These are phyloP conservation scores for Lactifluus echinatus DNA, from an alignment of 768 basidiomycete genomes.

Conservation along the genomic window DNA sequence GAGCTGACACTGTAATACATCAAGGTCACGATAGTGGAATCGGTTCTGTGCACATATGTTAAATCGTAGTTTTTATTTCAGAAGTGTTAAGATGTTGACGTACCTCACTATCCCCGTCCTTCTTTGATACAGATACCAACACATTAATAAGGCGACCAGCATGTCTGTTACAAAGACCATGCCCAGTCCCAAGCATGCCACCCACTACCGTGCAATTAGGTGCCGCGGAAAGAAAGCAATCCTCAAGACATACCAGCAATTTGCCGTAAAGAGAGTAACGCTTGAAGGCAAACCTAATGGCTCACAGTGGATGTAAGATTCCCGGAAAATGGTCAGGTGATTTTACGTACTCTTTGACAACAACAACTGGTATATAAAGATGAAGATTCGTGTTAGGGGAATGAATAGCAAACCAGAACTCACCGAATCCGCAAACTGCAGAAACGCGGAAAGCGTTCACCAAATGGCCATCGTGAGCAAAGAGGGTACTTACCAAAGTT, in stretches of 20 bases:
- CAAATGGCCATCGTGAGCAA: neutral
- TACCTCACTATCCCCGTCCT: constrained; percentile 40
- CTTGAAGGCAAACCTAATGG: constrained; percentile 26
- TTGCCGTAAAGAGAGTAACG: constrained; percentile 26
- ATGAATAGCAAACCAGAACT: constrained; percentile 1
- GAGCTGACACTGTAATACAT: constrained; percentile 26
- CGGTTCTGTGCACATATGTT: constrained; percentile 21
- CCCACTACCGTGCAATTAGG: constrained; percentile 31
- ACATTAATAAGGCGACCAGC: constrained; percentile 40
- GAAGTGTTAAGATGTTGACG: constrained; percentile 7
- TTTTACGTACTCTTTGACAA: constrained; percentile 34
- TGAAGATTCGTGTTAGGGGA: neutral
- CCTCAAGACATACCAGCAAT: constrained; percentile 26
- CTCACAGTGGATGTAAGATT: constrained; percentile 11
- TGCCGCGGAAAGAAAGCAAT: neutral
- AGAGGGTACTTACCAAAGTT: constrained; percentile 34
- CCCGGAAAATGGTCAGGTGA: neutral
- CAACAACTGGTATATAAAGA: constrained; percentile 32
- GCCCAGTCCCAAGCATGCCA: constrained; percentile 38
- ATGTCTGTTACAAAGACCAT: constrained; percentile 43
- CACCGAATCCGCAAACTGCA: constrained; percentile 21
- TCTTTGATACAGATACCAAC: constrained; percentile 39
- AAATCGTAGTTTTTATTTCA: neutral
- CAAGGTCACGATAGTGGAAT: constrained; percentile 22
- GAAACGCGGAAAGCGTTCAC: neutral